Base-by-base conservation (phyloP, 2,329 filamentous ascomycete species). In the Cladobotryum mycophilum region DNA sequence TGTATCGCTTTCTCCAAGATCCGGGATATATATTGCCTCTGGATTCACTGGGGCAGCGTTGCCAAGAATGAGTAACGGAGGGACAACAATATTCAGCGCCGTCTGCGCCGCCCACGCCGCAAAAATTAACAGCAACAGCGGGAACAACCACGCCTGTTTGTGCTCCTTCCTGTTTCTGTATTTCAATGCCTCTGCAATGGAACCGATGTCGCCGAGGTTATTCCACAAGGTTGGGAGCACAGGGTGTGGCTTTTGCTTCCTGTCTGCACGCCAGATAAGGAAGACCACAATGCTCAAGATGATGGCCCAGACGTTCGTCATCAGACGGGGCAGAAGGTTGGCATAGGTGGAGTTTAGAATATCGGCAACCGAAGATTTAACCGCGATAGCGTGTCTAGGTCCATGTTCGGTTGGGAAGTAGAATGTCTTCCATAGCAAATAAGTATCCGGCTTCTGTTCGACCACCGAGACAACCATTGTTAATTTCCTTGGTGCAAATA, bases 1-100 rank as follows among this genome's bases (percentile, higher is more conserved):
- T 18, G 17, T 20, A 18, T 5, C 15, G 11, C 8, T 30, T 20
- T 20, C 20, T 5, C 3, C 25, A 15, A 17, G 12, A 25, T 37
- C 25, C 1, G 4, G 13, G 44, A n/a, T n/a, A 46, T 47, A 47
- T 14, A 47, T 33, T 3, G 37, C 22, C 4, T 41, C 20, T 18
- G 45, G 45, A n/a, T 47, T 20, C 18, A 47, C 45, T 4, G 45
- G 45, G 4, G 45, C 45, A 11, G 45, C n/a, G 15, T 41, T 47
- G 37, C 25, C 41, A 30, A 47, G 37, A 47, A 47, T 47, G 20
- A 47, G 35, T 11, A 47, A n/a, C 7, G 45, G 45, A 34, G 45
- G 37, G 17, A 47, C 15, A 8, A 41, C 34, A 18, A 47, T 35
- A 35, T 25, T 18, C 3, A 47, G 13, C 1, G 30, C 25, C 1